Conservation (phyloP, 305 asterid species). For the Solanum hybrid region DNA sequence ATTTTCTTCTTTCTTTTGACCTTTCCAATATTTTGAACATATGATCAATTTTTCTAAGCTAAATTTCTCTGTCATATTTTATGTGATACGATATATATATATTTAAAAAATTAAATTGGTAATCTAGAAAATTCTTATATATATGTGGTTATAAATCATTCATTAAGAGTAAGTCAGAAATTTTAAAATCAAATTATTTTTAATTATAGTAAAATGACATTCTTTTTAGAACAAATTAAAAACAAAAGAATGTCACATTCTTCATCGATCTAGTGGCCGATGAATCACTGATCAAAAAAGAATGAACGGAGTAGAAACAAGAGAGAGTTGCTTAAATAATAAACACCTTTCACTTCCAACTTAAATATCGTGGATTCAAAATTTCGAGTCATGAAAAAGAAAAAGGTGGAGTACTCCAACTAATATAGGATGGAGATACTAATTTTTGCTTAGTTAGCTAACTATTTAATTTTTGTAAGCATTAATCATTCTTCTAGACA, state of each 20-base stretch:
- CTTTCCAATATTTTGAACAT: background rate
- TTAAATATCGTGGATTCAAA: accelerated
- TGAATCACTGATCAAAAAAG: background rate
- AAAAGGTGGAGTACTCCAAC: no score
- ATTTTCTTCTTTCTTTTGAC: background rate
- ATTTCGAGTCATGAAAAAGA: no score
- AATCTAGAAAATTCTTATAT: no score
- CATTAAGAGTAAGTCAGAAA: accelerated
- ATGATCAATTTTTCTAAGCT: background rate
- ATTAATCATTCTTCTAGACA: background rate
- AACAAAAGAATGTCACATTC: background rate
- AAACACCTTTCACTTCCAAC: background rate
- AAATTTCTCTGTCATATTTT: background rate
- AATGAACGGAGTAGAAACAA: accelerated
- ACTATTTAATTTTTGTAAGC: background rate
- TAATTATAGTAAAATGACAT: no score
- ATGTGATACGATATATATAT: background rate
- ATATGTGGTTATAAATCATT: background rate
- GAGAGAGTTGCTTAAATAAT: no score
- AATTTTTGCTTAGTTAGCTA: background rate
- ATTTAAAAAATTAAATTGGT: no score
- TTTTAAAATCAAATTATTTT: no score
- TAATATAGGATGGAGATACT: no score
- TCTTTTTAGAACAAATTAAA: no score
- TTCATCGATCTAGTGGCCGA: accelerated